phyloP scores from a whole-genome alignment of 495 filamentous ascomycete species.

The Polyplosphaeria fusca region DNA sequence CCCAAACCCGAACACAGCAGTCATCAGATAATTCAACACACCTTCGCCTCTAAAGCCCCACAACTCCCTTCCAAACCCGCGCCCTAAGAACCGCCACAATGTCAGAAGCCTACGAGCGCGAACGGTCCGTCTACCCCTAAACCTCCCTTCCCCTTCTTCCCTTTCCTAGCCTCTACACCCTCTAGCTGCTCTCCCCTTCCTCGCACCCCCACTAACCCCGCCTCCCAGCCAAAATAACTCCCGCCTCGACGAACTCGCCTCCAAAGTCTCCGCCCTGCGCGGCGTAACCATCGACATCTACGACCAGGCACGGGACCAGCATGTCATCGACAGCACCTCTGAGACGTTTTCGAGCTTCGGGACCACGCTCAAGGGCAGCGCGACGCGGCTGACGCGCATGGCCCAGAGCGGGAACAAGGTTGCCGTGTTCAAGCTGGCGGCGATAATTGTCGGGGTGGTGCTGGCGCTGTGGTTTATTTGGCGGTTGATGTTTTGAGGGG shows the following conservation, averaged over 20 bases:
- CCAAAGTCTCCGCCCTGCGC: constrained; percentile 86
- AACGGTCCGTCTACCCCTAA: constrained; percentile 53
- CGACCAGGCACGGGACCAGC: constrained; percentile 83
- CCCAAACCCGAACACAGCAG: neutral
- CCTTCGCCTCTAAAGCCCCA: neutral
- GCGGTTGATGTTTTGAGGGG: constrained; percentile 31
- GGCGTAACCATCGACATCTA: constrained; percentile 99
- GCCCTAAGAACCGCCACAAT: constrained; percentile 47
- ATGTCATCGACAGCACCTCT: constrained; percentile 75
- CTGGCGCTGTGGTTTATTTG: constrained; percentile 66
- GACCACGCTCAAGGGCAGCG: constrained; percentile 75
- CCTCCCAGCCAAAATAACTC: constrained; percentile 80
- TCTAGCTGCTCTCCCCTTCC: neutral
- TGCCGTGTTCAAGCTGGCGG: constrained; percentile 83
- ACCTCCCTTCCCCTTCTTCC: constrained; percentile 1
- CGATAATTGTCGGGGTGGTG: constrained; percentile 71
- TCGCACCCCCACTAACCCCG: neutral
- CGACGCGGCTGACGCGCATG: constrained; percentile 84
- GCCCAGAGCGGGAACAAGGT: constrained; percentile 86
- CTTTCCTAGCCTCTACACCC: neutral
- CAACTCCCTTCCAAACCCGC: neutral
- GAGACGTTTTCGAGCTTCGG: constrained; percentile 66
- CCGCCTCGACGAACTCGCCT: constrained; percentile 83
- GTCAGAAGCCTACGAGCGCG: constrained; percentile 94
- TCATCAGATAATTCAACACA: neutral